Evolutionary conservation across 176 grass and related monocot species (phyloP), one percentile per base, ranked within the genome.

Genomic region (Chloris gayana): DNA sequence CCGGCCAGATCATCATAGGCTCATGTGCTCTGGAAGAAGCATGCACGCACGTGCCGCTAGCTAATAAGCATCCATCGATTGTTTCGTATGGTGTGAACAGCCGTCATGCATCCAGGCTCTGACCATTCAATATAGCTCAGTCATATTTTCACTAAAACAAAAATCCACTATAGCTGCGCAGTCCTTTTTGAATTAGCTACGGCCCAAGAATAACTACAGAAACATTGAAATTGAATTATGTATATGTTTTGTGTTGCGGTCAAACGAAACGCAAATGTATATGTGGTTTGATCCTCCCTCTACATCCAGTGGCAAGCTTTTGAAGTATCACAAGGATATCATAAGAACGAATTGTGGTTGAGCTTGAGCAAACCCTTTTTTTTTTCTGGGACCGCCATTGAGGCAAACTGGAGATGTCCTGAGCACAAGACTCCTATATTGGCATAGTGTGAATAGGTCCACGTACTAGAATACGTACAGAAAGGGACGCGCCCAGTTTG

Each of bases 1-100:
- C 56, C 21, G 2, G 73, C 37, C 58, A 77, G 75, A 64, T 77
- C n/a, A n/a, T n/a, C n/a, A n/a, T n/a, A n/a, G n/a, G n/a, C 7
- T 2, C 9, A 8, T 12, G 17, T 64, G 39, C 58, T 64, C 58
- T 77, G 58, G 58, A 77, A 5, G 1, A 2, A 64, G 39, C 75
- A 47, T 64, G 58, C 58, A 46, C 31, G 75, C 74, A 63, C 74
- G 73, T 76, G 54, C n/a, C 14, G 6, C 56, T 25, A 4, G 13
- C 21, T 30, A 49, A 49, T 49, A 2, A 18, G 0, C 7, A 57
- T 7, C 17, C 8, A 26, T 3, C 59, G 59, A 62, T 30, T 5
- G 26, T 72, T 50, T 1, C 70, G n/a, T n/a, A 14, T 17, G 22
- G 34, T 46, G 25, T 77, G 74, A 77, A 63, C 57, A 30, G 57